A percentile compares a stretch with the other conserved stretches of the same genome.
phyloP scores from a whole-genome alignment of 2,329 filamentous ascomycete genomes.

The Epicoccum nigrum region DNA sequence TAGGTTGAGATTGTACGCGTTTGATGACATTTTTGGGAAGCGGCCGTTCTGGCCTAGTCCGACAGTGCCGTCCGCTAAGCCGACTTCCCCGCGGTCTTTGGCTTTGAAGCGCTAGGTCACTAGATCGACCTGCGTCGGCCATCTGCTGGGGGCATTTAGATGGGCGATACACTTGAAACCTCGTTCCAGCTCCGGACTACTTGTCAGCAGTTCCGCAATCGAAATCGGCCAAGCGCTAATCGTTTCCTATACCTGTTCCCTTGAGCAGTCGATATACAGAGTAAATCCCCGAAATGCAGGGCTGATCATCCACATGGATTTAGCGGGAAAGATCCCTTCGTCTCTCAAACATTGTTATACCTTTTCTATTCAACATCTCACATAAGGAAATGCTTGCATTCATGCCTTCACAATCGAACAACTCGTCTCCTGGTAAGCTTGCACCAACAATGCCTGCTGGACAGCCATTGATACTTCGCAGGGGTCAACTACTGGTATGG shows the following conservation, averaged over 20 bases:
- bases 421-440: conserved; percentile 41
- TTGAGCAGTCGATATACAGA: conserved; percentile 38
- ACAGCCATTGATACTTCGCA: conserved; percentile 24
- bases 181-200: conserved; percentile 38
- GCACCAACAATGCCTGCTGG: conserved; percentile 3
- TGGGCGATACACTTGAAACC: conserved; percentile 42
- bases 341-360: conserved; percentile 28
- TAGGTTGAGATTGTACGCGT: conserved; percentile 23
- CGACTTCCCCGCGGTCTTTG: conserved; percentile 44
- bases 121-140: conserved; percentile 41
- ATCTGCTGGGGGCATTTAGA: conserved; percentile 33
- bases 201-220: conserved; percentile 40
- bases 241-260: conserved; percentile 30
- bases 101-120: conserved; percentile 41
- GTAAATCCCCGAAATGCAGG: conserved; percentile 41
- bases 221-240: conserved; percentile 35
- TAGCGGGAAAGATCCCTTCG: conserved; percentile 29
- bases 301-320: conserved; percentile 34
- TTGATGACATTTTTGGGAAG: conserved; percentile 35
- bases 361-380: conserved; percentile 25
- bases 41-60: conserved; percentile 38
- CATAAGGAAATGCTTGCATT: conserved; percentile 44
- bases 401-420: conserved; percentile 45
- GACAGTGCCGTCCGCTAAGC: conserved; percentile 27
- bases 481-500: conserved; percentile 45